Base-by-base conservation (phyloP, 495 filamentous ascomycete species). In the Hypoxylon subgilvum region DNA sequence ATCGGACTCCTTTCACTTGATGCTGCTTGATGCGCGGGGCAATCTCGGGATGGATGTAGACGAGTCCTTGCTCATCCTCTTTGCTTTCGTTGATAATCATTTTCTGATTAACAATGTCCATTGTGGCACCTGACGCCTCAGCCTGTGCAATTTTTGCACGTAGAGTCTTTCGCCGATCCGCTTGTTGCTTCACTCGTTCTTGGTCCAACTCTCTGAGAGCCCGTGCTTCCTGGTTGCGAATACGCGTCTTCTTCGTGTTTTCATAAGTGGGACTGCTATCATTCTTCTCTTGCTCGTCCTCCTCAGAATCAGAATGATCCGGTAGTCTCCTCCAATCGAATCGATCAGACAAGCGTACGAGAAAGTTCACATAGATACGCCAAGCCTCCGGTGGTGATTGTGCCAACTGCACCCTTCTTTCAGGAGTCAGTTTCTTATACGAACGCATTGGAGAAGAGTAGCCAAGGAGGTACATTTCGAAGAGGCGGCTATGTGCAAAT, bases 31-130 rank as follows among this genome's bases (percentile, higher is more conserved):
- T 81, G 27, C 68, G 65, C 28, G 28, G 40, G 41, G 79, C 73
- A 50, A 84, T 80, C 40, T 77, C 42, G 13, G 77, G 57, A 41
- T 83, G 66, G 41, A 84, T 62, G 38, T 79, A 81, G 17, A 83
- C 73, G 22, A 83, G 72, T 0, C 74, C 76, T 39, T 85, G 68
- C 5, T 81, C 62, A 6, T 84, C 82, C 6, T 79, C 75, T 49
- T 88, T 85, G n/a, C 81, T 82, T 48, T 86, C 84, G 65, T 88
- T 92, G 58, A 94, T 83, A 10, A 87, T 83, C 36, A 92, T 82
- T 31, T 60, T 34, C 27, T 51, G 51, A 48, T 44, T 62, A 36
- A 42, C 56, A 59, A 61, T 42, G 35, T 56, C 49, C 34, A 74
- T 72, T 16, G 58, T 69, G 19, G n/a, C n/a, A n/a, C 76, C 76